Evolutionary conservation across 73 alveolate species (phyloP).

Genomic region (Stentor roeselii): DNA sequence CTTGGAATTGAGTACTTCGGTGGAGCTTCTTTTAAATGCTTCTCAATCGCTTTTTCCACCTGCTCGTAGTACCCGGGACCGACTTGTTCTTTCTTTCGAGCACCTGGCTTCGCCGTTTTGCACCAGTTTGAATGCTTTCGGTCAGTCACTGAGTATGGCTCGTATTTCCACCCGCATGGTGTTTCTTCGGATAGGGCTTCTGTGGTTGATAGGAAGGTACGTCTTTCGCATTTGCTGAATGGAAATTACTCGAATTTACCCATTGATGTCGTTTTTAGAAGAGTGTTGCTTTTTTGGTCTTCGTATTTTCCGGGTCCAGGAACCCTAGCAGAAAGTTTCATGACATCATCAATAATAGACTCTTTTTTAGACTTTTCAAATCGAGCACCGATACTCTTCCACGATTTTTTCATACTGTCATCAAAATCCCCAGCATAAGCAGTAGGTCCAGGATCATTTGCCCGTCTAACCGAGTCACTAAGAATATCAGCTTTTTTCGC

Average conservation of each 20-base stretch:
- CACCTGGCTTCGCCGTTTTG: neutral
- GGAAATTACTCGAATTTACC: conserved; percentile 2
- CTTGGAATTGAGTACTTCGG: conserved; percentile 1
- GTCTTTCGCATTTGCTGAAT: neutral
- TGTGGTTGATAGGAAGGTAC: neutral
- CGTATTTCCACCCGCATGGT: conserved; percentile 12
- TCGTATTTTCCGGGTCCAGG: conserved; percentile 17
- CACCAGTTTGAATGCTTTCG: neutral
- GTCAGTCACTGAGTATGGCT: neutral
- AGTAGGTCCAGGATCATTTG: conserved; percentile 22
- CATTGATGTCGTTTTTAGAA: neutral
- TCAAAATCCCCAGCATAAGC: neutral
- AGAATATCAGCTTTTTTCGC: neutral
- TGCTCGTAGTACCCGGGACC: conserved; percentile 9
- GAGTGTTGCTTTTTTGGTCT: neutral
- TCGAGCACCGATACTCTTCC: neutral
- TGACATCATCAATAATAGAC: neutral
- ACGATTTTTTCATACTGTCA: neutral
- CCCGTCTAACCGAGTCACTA: neutral
- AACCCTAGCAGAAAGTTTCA: neutral
- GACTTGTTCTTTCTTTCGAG: neutral
- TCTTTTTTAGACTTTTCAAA: neutral
- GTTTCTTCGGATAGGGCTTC: conserved; percentile 7
- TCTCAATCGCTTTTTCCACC: neutral
- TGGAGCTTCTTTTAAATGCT: neutral